phyloP scores from a whole-genome alignment of 306 rosid species.

The Cicer chorassanicum region DNA sequence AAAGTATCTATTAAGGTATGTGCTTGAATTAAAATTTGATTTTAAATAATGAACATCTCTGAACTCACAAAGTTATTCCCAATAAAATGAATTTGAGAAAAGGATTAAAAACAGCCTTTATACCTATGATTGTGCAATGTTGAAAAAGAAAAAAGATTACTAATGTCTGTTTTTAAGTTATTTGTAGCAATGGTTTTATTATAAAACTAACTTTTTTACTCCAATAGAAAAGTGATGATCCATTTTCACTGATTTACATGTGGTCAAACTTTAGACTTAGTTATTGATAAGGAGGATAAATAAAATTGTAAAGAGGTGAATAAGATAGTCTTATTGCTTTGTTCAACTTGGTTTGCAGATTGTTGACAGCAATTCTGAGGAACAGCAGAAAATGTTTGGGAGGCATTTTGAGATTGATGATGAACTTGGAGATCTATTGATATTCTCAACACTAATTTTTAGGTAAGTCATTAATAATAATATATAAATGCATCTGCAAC shows the following conservation, averaged over 20 bases:
- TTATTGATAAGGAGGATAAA: conserved; percentile 26
- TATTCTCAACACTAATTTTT: conserved; percentile 74
- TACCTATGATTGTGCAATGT: neutral
- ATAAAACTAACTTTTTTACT: neutral
- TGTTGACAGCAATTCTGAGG: conserved; percentile 74
- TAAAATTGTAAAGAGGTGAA: conserved; percentile 3
- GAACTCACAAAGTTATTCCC: neutral
- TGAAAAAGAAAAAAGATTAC: conserved; percentile 2
- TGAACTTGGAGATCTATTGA: conserved; percentile 94
- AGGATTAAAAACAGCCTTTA: conserved; percentile 8
- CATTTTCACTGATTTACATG: neutral
- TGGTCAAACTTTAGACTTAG: conserved; percentile 6
- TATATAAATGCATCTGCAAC: neutral
- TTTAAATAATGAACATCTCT: neutral
- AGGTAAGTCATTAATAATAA: conserved; percentile 61
- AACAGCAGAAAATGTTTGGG: conserved; percentile 93
- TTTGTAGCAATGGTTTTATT: conserved; percentile 22
- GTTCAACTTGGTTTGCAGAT: conserved; percentile 63
- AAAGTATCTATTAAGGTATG: conserved; percentile 88
- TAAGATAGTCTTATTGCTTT: conserved; percentile 16
- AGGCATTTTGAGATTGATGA: conserved; percentile 94
- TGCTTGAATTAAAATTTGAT: conserved; percentile 21
- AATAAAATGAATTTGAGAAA: conserved; percentile 16
- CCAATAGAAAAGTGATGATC: neutral
- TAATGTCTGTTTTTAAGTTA: conserved; percentile 18